A percentile compares a stretch with the other conserved stretches of the same genome.
These are phyloP conservation scores for Alternaria brassicae DNA, from an alignment of 2,329 filamentous ascomycete species.

Conservation along the genomic window DNA sequence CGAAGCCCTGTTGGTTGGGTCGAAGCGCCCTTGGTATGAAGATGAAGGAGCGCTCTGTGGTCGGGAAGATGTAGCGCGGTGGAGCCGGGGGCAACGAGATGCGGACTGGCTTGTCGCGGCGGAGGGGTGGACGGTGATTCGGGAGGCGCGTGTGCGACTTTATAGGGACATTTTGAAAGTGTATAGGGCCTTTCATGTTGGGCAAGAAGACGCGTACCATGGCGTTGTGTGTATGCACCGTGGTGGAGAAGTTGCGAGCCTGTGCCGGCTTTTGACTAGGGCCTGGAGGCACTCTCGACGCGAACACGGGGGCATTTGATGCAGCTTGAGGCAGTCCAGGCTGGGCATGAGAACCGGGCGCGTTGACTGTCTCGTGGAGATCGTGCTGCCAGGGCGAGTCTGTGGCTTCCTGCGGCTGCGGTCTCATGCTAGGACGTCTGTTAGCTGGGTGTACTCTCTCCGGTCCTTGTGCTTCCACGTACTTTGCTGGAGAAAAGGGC, in stretches of 20 bases:
- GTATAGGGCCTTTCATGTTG: constrained; percentile 72
- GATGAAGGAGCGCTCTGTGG: constrained; percentile 90
- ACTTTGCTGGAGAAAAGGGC: constrained; percentile 66
- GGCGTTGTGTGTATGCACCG: constrained; percentile 82
- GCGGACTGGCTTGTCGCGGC: constrained; percentile 94
- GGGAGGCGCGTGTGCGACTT: constrained; percentile 94
- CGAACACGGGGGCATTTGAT: constrained; percentile 27
- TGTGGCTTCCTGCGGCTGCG: constrained; percentile 60
- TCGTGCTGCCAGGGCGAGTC: constrained; percentile 90
- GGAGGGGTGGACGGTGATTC: constrained; percentile 90
- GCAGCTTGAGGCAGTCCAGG: constrained; percentile 26
- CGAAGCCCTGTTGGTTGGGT: constrained; percentile 84
- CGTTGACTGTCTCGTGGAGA: constrained; percentile 75
- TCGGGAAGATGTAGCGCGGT: constrained; percentile 90
- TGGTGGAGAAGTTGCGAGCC: constrained; percentile 71
- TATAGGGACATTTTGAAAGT: constrained; percentile 77
- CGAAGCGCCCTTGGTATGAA: constrained; percentile 95
- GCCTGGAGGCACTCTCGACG: constrained; percentile 29
- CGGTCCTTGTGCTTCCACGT: constrained; percentile 46
- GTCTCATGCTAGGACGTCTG: constrained; percentile 48
- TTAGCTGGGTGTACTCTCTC: constrained; percentile 30
- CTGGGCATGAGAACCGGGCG: constrained; percentile 44
- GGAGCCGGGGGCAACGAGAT: constrained; percentile 83
- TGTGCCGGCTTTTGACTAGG: constrained; percentile 44
- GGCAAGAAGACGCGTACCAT: constrained; percentile 83